These are phyloP conservation scores for Ceratobasidium sp. DNA, from an alignment of 1,284 basidiomycete species.

Conservation along the genomic window DNA sequence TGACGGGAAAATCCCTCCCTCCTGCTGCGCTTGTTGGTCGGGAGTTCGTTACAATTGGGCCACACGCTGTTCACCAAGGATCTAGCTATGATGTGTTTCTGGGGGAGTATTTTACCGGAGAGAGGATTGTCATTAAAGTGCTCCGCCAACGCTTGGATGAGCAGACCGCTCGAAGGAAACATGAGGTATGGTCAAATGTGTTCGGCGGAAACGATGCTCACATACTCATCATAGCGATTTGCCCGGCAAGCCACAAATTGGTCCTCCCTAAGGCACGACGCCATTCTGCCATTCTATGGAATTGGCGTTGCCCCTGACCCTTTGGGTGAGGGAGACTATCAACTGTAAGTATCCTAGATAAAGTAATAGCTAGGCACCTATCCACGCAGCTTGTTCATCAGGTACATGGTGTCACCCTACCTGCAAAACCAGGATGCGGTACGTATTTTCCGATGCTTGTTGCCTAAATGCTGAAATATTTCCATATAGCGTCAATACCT, in stretches of 20 bases:
- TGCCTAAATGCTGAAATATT: too few species aligned
- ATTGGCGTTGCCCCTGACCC: conserved; percentile 13
- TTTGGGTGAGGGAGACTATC: conserved; percentile 6
- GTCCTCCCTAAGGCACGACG: conserved; percentile 35
- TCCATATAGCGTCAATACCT: background rate
- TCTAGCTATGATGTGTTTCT: conserved; percentile 28
- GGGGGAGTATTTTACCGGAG: conserved; percentile 43
- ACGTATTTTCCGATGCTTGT: background rate
- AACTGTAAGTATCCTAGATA: conserved; percentile 10
- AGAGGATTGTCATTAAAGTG: conserved; percentile 36
- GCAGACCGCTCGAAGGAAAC: conserved; percentile 7
- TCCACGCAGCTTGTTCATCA: background rate
- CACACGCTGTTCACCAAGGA: conserved; percentile 19
- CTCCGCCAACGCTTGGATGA: conserved; percentile 28
- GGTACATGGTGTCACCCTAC: conserved; percentile 30
- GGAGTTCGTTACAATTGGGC: conserved; percentile 30
- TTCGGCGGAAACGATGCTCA: too few species aligned
- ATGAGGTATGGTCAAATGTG: background rate
- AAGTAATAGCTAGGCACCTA: too few species aligned
- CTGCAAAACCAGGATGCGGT: conserved; percentile 25
- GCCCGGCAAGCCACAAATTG: conserved; percentile 34
- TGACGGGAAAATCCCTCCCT: conserved; percentile 34
- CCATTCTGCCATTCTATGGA: conserved; percentile 41
- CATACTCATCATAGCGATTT: conserved; percentile 12
- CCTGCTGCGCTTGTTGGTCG: conserved; percentile 8